Conservation (phyloP, 306 rosid species). For the Lupinus albus region DNA sequence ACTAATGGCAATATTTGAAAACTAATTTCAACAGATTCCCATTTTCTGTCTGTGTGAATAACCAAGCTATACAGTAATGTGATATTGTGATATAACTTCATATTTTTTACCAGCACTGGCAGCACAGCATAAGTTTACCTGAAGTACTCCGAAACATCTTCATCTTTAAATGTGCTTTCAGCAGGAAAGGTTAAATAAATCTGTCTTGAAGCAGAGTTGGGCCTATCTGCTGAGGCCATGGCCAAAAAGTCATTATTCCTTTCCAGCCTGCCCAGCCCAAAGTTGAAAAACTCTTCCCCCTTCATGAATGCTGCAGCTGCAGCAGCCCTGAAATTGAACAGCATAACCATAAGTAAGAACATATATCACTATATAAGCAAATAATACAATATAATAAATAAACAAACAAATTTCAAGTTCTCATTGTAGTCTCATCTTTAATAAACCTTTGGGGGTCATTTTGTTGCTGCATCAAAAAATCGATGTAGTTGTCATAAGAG, state of each 20-base stretch:
- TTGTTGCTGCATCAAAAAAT: slow-evolving; percentile 71
- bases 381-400: neutral
- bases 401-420: neutral
- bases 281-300: slow-evolving; percentile 75
- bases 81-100: slow-evolving; percentile 22
- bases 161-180: slow-evolving; percentile 94
- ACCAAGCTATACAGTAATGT: neutral
- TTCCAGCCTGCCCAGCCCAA: slow-evolving; percentile 66
- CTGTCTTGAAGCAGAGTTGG: slow-evolving; percentile 87
- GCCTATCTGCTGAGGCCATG: slow-evolving; percentile 63
- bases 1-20: slow-evolving; percentile 25
- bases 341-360: slow-evolving; percentile 23
- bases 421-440: neutral
- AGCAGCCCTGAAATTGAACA: slow-evolving; percentile 56
- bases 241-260: slow-evolving; percentile 79
- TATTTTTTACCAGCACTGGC: slow-evolving; percentile 15
- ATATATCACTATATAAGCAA: slow-evolving; percentile 14
- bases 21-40: slow-evolving; percentile 10
- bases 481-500: slow-evolving; percentile 64
- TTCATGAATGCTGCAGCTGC: slow-evolving; percentile 55
- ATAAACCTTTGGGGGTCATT: slow-evolving; percentile 68
- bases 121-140: slow-evolving; percentile 6
- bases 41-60: slow-evolving; percentile 1
- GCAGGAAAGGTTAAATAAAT: slow-evolving; percentile 96
- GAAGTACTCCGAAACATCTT: slow-evolving; percentile 11